These are phyloP conservation scores for Ceratocystis colombiana DNA, from an alignment of 2,329 filamentous ascomycete genomes.

Conservation along the genomic window DNA sequence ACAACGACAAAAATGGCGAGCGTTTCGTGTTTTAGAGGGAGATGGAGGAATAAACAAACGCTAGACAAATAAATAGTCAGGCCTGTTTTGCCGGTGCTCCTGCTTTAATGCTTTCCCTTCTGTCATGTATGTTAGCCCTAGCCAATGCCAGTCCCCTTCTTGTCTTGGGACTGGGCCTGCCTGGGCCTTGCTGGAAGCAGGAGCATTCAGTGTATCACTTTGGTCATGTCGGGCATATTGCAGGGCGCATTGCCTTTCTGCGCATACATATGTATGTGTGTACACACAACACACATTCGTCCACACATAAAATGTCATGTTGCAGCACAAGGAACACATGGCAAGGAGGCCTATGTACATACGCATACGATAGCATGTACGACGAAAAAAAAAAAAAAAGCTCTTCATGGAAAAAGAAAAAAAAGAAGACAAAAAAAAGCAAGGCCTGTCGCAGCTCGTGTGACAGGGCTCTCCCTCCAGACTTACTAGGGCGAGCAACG, in stretches of 20 bases:
- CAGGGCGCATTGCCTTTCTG: slow-evolving; percentile 4
- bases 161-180: no score
- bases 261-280: not conserved
- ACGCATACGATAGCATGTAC: slow-evolving; percentile 1
- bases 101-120: not conserved
- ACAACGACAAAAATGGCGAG: no score
- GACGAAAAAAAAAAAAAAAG: not conserved
- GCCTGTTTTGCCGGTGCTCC: not conserved
- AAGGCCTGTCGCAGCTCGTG: not conserved
- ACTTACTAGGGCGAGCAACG: no score
- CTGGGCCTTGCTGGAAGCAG: no score
- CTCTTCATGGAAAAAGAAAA: not conserved
- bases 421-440: not conserved
- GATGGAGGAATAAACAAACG: not conserved
- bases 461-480: not conserved
- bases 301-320: not conserved
- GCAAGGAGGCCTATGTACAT: not conserved
- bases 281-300: not conserved
- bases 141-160: not conserved
- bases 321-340: slow-evolving; percentile 5
- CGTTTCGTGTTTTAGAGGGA: not conserved
- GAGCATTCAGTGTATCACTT: not conserved
- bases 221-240: not conserved
- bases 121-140: not conserved
- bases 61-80: not conserved